phyloP scores from a whole-genome alignment of 805 yeast genomes.

The Nakazawaea pomicola region DNA sequence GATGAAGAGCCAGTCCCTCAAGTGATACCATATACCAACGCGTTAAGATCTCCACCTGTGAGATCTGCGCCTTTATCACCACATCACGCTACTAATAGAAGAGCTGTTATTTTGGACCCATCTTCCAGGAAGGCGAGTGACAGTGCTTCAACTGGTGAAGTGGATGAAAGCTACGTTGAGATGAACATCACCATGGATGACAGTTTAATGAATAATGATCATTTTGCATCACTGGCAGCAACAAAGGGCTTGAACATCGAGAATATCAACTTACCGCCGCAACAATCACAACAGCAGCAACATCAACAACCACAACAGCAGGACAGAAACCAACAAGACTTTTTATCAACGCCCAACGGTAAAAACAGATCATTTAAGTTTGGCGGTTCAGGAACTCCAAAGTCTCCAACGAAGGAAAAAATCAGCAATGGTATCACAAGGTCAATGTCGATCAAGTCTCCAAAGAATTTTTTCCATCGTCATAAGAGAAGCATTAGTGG shows the following conservation, averaged over 20 bases:
- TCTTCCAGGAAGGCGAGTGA: neutral
- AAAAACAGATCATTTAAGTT: conserved; percentile 14
- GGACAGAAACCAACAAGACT: conserved; percentile 18
- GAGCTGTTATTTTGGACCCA: conserved; percentile 17
- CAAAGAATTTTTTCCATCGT: conserved; percentile 21
- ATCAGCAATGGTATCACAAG: conserved; percentile 19
- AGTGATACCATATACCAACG: too few species aligned
- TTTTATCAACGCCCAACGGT: conserved; percentile 8
- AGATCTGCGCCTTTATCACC: conserved; percentile 9
- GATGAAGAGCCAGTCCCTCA: too few species aligned
- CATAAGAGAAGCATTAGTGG: conserved; percentile 23
- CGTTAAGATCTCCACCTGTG: conserved; percentile 3
- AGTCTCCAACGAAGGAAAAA: conserved; percentile 16
- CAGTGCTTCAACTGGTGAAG: conserved; percentile 15
- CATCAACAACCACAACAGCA: conserved; percentile 11
- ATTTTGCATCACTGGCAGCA: conserved; percentile 12
- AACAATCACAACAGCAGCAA: neutral
- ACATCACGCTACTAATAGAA: conserved; percentile 13
- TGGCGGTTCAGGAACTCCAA: conserved; percentile 14
- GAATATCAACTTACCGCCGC: conserved; percentile 13
- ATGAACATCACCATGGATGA: conserved; percentile 9
- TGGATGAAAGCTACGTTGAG: conserved; percentile 18
- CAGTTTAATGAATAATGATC: conserved; percentile 5
- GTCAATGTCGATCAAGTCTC: conserved; percentile 19
- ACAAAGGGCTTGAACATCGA: conserved; percentile 13